Conservation (phyloP, 495 filamentous ascomycete genomes). For the Daldinia grandis region DNA sequence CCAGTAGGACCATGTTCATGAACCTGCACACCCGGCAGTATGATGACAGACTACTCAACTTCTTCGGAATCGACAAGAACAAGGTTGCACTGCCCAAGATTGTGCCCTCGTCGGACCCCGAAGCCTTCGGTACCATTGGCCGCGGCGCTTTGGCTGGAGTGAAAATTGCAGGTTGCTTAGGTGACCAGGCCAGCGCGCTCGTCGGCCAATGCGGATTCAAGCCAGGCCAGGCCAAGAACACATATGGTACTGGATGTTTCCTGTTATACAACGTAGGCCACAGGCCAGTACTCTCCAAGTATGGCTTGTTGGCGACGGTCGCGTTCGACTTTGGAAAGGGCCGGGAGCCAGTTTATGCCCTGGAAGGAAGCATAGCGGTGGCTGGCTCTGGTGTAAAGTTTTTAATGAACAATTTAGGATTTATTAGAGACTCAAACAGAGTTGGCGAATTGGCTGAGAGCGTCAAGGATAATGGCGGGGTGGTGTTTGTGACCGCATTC, state of each 20-base stretch:
- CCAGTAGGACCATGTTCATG: slow-evolving; percentile 96
- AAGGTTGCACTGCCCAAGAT: slow-evolving; percentile 86
- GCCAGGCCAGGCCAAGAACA: slow-evolving; percentile 91
- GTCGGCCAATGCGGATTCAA: slow-evolving; percentile 92
- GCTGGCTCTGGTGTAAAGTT: slow-evolving; percentile 92
- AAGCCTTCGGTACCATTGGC: slow-evolving; percentile 75
- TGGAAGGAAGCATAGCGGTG: slow-evolving; percentile 93
- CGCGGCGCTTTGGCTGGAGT: slow-evolving; percentile 74
- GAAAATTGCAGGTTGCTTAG: slow-evolving; percentile 86
- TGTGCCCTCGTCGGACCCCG: slow-evolving; percentile 81
- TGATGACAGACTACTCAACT: slow-evolving; percentile 79
- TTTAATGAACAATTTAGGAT: slow-evolving; percentile 87
- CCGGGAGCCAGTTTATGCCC: slow-evolving; percentile 81
- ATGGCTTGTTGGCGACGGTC: slow-evolving; percentile 88
- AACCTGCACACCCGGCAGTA: slow-evolving; percentile 88
- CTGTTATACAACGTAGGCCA: slow-evolving; percentile 92
- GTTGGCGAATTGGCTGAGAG: slow-evolving; percentile 83
- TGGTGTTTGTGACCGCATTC: slow-evolving; percentile 95
- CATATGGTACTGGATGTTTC: slow-evolving; percentile 96
- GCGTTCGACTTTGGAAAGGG: slow-evolving; percentile 83
- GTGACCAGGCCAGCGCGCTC: slow-evolving; percentile 91
- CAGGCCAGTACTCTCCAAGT: slow-evolving; percentile 88
- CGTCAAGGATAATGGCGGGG: slow-evolving; percentile 89
- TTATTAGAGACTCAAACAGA: slow-evolving; percentile 78
- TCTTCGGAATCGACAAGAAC: slow-evolving; percentile 79